Evolutionary conservation across 495 filamentous ascomycete species (phyloP), one percentile per base, ranked within the genome.

Genomic region (Podospora fimiseda): DNA sequence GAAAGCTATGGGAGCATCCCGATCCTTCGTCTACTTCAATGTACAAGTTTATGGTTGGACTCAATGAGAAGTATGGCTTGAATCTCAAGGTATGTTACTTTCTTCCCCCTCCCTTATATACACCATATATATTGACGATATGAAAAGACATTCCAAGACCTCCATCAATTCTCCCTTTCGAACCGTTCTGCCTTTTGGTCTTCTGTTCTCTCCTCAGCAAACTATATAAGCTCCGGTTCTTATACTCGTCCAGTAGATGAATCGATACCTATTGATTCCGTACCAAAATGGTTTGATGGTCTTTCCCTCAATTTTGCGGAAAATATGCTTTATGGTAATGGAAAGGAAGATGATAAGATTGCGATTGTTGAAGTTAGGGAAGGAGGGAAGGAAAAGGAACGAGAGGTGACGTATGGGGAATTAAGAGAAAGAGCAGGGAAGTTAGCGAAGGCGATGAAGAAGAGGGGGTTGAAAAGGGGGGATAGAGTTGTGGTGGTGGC

Each of bases 341-440:
- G 76, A 33, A 92, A 92, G 68, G 85, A 88, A 59, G 84, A 89
- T 48, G 58, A 54, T 47, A 87, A 83, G 60, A 72, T 87, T 39
- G 86, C 84, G 19, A 50, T 84, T 30, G 87, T 81, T n/a, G 81
- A 86, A 62, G 77, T 89, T 15, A 79, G 87, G 22, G 88, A 92
- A 70, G 86, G 85, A 19, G 77, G 65, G 14, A 74, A 71, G 0
- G 76, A 82, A 51, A 64, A 76, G 7, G 66, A n/a, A n/a, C n/a
- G 76, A 21, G 60, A 81, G 56, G 62, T 85, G 22, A 87, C 81
- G 18, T 92, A 83, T 78, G 76, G 69, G 1, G 73, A 84, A 48
- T 64, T 90, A 36, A 70, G 88, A 30, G 61, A 60, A 47, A 63
- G 74, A 11, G 80, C 81, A 1, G 85, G 74, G 2, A 60, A 55